Evolutionary conservation across 441 rosid species (phyloP), one percentile per base, ranked within the genome.

Genomic region (Gossypium lobatum): DNA sequence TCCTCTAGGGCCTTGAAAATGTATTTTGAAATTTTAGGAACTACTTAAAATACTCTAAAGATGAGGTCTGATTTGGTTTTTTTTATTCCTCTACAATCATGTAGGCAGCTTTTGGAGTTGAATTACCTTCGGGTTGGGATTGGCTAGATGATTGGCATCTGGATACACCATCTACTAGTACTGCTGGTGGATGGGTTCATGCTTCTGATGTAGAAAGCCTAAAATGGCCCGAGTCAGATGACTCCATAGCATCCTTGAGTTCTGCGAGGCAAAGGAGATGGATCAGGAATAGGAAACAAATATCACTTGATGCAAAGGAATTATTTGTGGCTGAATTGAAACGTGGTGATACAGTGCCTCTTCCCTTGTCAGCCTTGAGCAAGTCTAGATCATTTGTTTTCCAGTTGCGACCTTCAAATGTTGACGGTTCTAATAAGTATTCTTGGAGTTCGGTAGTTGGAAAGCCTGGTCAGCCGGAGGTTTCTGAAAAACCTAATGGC

Each of bases 371-470:
- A 71, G 91, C 88, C 76, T 81, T 90, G 88, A 69, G 85, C 37
- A 97, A 85, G 61, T 79, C 86, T 39, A 92, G 87, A 76, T 70
- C 83, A 59, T 88, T 84, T 84, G 79, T 87, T 59, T 78, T 96
- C 81, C 84, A 85, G 66, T 73, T 96, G 78, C 88, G 92, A 78
- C 97, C 98, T 76, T 83, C 81, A 72, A 73, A 75, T 66, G 62
- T 73, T 75, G 79, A 70, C 80, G 75, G 74, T 76, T 76, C 84
- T 68, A 84, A 75, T 80, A 91, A 88, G 64, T 93, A 84, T 84
- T 84, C 91, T 78, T 96, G 99, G 99, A 96, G 97, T 88, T 84
- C 86, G 70, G 88, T 89, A 54, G 95, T 85, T 71, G 83, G 86
- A 73, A 83, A 65, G 80, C 76, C 78, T 75, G 81, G 64, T 73